Conservation (phyloP, 106 monocot species). For the Allium cepa region DNA sequence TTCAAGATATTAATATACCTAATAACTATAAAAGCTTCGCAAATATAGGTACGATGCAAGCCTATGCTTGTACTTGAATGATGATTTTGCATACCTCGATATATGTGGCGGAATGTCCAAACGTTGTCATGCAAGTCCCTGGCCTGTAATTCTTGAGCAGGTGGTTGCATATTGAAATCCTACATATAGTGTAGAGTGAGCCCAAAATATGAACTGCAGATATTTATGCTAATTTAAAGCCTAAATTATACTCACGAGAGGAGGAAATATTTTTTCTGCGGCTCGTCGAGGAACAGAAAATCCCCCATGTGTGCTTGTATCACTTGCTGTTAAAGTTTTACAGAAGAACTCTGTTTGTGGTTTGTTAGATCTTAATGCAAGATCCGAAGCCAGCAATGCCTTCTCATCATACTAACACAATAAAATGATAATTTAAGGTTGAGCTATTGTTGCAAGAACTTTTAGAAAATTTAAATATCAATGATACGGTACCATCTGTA, state of each 20-base stretch:
- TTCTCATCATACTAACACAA: constrained; percentile 54
- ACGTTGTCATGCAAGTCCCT: constrained; percentile 81
- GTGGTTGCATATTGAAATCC: constrained; percentile 92
- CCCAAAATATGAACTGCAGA: not conserved
- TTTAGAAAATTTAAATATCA: not conserved
- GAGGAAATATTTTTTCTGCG: constrained; percentile 88
- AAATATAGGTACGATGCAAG: too few species aligned
- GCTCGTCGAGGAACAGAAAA: constrained; percentile 92
- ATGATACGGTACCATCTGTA: not conserved
- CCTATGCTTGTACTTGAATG: too few species aligned
- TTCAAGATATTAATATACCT: too few species aligned
- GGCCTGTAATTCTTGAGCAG: constrained; percentile 81
- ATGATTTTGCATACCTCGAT: constrained; percentile 46
- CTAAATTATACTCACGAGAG: constrained; percentile 42
- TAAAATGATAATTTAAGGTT: constrained; percentile 3
- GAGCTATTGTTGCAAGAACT: not conserved
- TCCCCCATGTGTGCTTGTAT: constrained; percentile 96
- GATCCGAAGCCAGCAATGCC: constrained; percentile 57
- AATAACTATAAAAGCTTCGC: too few species aligned
- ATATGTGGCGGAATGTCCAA: constrained; percentile 96
- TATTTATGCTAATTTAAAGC: not conserved
- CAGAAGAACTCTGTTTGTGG: constrained; percentile 82
- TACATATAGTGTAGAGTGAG: constrained; percentile 6
- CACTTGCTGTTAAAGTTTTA: constrained; percentile 92
- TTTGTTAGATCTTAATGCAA: constrained; percentile 47